Conservation (phyloP, 2,329 filamentous ascomycete species). For the Fusarium beomiforme region DNA sequence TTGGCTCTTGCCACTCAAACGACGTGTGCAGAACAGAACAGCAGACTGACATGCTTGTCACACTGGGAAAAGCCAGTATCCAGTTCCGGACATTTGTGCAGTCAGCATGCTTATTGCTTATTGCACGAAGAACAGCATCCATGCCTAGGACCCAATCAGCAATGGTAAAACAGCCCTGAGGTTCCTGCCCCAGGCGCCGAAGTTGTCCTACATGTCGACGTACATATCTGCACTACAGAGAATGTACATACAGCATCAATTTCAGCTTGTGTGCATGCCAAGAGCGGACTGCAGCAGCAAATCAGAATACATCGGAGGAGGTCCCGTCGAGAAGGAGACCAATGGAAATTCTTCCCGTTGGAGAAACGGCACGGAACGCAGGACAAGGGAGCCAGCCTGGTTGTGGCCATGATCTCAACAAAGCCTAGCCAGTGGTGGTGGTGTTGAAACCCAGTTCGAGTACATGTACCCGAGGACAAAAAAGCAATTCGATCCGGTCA, state of each 20-base stretch:
- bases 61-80: neutral
- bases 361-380: slow-evolving; percentile 22
- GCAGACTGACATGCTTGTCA: neutral
- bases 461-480: neutral
- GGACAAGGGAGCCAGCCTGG: neutral
- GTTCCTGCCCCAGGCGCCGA: neutral
- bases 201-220: neutral
- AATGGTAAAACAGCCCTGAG: neutral
- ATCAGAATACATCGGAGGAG: neutral
- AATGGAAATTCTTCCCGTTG: slow-evolving; percentile 4
- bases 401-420: slow-evolving; percentile 2
- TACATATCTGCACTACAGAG: neutral
- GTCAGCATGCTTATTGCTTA: neutral
- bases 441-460: slow-evolving; percentile 6
- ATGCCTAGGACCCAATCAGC: neutral
- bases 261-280: slow-evolving; percentile 3
- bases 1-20: neutral
- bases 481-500: neutral
- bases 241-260: neutral
- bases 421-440: slow-evolving; percentile 18
- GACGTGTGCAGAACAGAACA: neutral
- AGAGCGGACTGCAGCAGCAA: neutral
- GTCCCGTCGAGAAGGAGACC: neutral
- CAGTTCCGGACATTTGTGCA: neutral
- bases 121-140: neutral